Evolutionary conservation across 192 early-diverging fungal species (phyloP), one percentile per base, ranked within the genome.

Genomic region (Coemansia sp.): DNA sequence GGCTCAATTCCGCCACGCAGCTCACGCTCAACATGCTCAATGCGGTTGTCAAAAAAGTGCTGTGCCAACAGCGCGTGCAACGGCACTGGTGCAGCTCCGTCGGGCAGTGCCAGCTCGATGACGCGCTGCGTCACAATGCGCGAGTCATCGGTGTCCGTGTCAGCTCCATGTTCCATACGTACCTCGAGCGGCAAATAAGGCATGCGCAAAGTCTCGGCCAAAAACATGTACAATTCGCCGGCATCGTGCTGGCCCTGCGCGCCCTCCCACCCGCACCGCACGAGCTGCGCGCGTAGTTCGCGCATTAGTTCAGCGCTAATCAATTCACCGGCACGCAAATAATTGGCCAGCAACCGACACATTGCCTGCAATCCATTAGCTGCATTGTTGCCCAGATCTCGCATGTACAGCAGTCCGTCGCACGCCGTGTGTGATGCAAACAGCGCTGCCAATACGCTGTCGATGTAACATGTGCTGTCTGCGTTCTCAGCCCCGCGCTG

Each of bases 121-220:
- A 83, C 69, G 25, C 89, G 84, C 63, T 89, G 87, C 4, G 87
- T 87, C 37, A 86, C 86, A 25, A 89, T 75, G 44, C 87, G 82
- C 48, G 85, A 85, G 61, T 90, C 89, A 31, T 86, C 85, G 5
- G 62, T 71, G 28, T 87, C 87, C n/a, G 69, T 28, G 53, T 81
- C 87, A 47, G 85, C 89, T 3, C 89, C 89, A 56, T 90, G 89
- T 51, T 86, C 81, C 60, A 90, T 74, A 36, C 84, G 76, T 51
- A 89, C 60, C 62, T 85, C 82, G 66, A 90, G 65, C 8, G 89
- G 88, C 47, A 90, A 56, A 59, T 84, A 90, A 0, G 89, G 89
- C 49, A 89, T 81, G 37, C 83, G 82, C 62, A 89, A 79, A 25
- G 72, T 82, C 31, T 85, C 82, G 46, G 86, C 86, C 26, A 90